phyloP scores from a whole-genome alignment of 1,284 basidiomycete genomes.

The Sphaerobolus stellatus region DNA sequence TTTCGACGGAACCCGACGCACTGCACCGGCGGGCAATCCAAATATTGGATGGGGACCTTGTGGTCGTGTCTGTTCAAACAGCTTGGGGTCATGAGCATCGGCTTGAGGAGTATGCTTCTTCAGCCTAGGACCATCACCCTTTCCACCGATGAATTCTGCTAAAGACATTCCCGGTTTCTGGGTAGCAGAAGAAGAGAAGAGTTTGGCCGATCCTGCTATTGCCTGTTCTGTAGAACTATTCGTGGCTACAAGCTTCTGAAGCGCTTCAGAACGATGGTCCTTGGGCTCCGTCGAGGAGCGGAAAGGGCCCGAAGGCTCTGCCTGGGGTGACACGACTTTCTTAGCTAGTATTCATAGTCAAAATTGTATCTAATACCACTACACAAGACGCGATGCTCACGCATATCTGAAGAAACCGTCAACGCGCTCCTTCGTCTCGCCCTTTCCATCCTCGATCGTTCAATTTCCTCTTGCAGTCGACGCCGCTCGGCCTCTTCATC shows the following conservation, averaged over 20 bases:
- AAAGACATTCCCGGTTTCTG: conserved; percentile 58
- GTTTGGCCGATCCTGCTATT: too few species aligned
- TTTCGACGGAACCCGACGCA: too few species aligned
- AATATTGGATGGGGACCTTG: conserved; percentile 68
- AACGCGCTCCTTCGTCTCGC: conserved; percentile 17
- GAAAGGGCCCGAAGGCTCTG: not conserved
- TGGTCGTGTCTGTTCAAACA: conserved; percentile 56
- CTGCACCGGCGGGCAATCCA: conserved; percentile 66
- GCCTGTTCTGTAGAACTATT: too few species aligned
- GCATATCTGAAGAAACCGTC: conserved; percentile 12
- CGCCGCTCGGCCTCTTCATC: conserved; percentile 74
- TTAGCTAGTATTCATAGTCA: conserved; percentile 2
- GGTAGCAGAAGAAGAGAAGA: conserved; percentile 15
- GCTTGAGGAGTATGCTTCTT: conserved; percentile 69
- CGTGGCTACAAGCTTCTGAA: conserved; percentile 40
- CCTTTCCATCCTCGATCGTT: conserved; percentile 64
- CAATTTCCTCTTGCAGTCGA: conserved; percentile 73
- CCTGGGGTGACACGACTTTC: not conserved
- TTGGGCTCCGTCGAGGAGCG: too few species aligned
- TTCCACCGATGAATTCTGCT: conserved; percentile 76
- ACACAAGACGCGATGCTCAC: not conserved
- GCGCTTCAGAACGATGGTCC: conserved; percentile 45
- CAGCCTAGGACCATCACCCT: conserved; percentile 65
- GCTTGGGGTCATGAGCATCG: conserved; percentile 61
- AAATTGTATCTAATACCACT: too few species aligned